phyloP scores from a whole-genome alignment of 352 stramenopile species.

The Bremia lactucae region DNA sequence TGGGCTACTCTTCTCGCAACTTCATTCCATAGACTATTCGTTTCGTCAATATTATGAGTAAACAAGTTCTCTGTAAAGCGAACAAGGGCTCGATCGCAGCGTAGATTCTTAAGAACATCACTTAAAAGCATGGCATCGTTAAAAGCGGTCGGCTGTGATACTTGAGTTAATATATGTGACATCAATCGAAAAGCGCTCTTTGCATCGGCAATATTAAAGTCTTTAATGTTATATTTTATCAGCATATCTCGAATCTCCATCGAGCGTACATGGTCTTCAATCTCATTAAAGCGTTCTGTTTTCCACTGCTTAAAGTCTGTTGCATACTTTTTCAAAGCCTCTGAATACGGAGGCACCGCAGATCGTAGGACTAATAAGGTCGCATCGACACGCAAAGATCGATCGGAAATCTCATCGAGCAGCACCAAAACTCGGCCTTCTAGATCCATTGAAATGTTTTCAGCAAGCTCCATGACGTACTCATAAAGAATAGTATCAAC shows the following conservation, averaged over 20 bases:
- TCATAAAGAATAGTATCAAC: conserved; percentile 37
- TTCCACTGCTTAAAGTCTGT: conserved; percentile 28
- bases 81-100: conserved; percentile 36
- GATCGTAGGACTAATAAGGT: conserved; percentile 30
- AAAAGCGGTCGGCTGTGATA: conserved; percentile 31
- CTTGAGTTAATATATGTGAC: conserved; percentile 47
- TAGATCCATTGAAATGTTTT: conserved; percentile 20
- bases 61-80: conserved; percentile 61
- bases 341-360: conserved; percentile 44
- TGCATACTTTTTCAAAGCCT: conserved; percentile 35
- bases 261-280: conserved; percentile 51
- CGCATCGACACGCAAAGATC: conserved; percentile 21
- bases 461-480: conserved; percentile 33
- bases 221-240: conserved; percentile 39
- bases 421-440: conserved; percentile 24
- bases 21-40: conserved; percentile 1
- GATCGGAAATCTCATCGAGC: conserved; percentile 22
- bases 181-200: conserved; percentile 39
- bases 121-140: conserved; percentile 50
- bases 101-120: conserved; percentile 44
- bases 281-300: conserved; percentile 31
- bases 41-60: conserved; percentile 5
- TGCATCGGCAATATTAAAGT: conserved; percentile 42
- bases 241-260: conserved; percentile 80
- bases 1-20: conserved; percentile 6